Evolutionary conservation across 345 rosid genomes (phyloP), one percentile per base, ranked within the genome.

Genomic region (Punica granatum): DNA sequence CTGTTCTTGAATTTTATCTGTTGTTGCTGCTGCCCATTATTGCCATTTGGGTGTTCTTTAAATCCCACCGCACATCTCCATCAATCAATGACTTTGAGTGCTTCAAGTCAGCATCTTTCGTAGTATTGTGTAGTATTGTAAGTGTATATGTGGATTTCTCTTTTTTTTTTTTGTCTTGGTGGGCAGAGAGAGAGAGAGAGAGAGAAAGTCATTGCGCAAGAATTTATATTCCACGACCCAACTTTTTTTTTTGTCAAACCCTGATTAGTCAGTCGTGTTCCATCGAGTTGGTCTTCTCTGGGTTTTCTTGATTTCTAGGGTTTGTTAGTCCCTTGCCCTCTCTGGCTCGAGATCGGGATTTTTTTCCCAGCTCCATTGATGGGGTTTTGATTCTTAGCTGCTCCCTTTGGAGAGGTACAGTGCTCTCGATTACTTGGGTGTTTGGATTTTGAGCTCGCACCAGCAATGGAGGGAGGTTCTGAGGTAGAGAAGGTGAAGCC

Each of bases 41-140:
- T 37, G 41, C 11, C 5, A 4, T 61, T 37, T 31, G 41, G 5
- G 32, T 63, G 51, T 46, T 67, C 71, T 76, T 49, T 66, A 46
- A 79, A 74, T 82, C 85, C 72, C 73, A 76, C 84, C 84, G 72
- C 84, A 81, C 85, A 78, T 85, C 94, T 82, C 80, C 83, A 79
- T 90, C 88, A 76, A 76, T 49, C 39, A 9, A 51, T 11, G 31
- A 48, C 63, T 26, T 46, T 37, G 41, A 28, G 5, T 31, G 41
- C 58, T 42, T 34, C 72, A 59, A 72, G 70, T 66, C 31, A 63
- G 61, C 41, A 42, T 30, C 23, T 36, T 30, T 25, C 21, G 53
- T 51, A 28, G 56, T 16, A 46, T 18, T 65, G 34, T 66, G 61
- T 26, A 26, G 58, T n/a, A 30, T 56, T 11, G 59, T 23, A 25